A percentile compares a stretch with the other conserved stretches of the same genome.
phyloP scores from a whole-genome alignment of 2,329 filamentous ascomycete species.

The Phaeophleospora eucalypticola region DNA sequence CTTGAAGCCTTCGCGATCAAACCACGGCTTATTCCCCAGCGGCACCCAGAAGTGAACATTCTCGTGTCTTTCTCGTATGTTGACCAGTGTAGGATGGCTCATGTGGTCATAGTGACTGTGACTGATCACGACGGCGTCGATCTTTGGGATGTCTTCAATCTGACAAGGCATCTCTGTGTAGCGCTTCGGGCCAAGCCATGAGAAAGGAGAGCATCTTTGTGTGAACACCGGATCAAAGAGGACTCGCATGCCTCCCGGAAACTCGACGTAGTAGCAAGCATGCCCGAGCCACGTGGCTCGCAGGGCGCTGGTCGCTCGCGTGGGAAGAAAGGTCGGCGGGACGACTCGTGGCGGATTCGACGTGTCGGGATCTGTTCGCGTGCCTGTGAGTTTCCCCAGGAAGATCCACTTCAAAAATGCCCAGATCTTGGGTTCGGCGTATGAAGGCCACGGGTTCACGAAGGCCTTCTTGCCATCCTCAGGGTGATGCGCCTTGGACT shows the following conservation, averaged over 20 bases:
- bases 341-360: constrained; percentile 61
- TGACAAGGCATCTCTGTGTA: constrained; percentile 74
- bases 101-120: constrained; percentile 92
- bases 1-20: constrained; percentile 62
- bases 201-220: constrained; percentile 75
- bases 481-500: constrained; percentile 48
- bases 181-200: constrained; percentile 66
- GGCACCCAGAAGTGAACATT: constrained; percentile 85
- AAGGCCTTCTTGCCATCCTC: constrained; percentile 52
- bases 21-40: constrained; percentile 79
- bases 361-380: constrained; percentile 55
- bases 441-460: constrained; percentile 57
- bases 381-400: constrained; percentile 48
- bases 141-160: constrained; percentile 69
- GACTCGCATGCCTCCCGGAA: constrained; percentile 77
- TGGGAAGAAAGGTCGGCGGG: constrained; percentile 62
- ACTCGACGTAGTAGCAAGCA: constrained; percentile 90
- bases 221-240: constrained; percentile 94
- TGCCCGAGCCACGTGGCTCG: constrained; percentile 94
- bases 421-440: constrained; percentile 34
- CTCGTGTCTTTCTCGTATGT: constrained; percentile 67
- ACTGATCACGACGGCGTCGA: constrained; percentile 73
- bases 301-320: constrained; percentile 57
- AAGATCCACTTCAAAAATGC: constrained; percentile 36
- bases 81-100: constrained; percentile 68